phyloP scores from a whole-genome alignment of 2,329 filamentous ascomycete species.

The Fusarium veterinarium region DNA sequence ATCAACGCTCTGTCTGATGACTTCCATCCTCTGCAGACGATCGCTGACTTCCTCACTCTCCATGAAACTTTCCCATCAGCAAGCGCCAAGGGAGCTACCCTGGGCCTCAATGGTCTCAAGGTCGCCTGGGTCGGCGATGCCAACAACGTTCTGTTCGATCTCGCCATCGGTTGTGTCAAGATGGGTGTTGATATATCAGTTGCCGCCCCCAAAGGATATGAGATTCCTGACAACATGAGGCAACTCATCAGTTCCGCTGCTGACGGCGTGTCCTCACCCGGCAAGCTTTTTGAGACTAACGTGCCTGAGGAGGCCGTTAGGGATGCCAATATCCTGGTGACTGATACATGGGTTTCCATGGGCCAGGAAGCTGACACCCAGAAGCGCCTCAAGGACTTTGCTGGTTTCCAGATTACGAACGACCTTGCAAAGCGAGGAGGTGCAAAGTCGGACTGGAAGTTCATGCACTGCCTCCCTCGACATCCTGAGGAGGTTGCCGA shows the following conservation, averaged over 20 bases:
- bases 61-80: constrained; percentile 76
- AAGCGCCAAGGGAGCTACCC: constrained; percentile 51
- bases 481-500: constrained; percentile 94
- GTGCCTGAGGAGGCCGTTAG: constrained; percentile 87
- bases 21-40: constrained; percentile 92
- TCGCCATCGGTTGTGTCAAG: constrained; percentile 89
- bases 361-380: constrained; percentile 89
- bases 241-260: constrained; percentile 75
- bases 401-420: constrained; percentile 90
- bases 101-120: constrained; percentile 85
- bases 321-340: constrained; percentile 89
- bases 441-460: constrained; percentile 91
- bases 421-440: constrained; percentile 86
- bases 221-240: constrained; percentile 81
- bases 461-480: constrained; percentile 97
- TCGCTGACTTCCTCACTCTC: constrained; percentile 94
- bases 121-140: constrained; percentile 96
- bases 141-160: constrained; percentile 96
- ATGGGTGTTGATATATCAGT: constrained; percentile 88
- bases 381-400: constrained; percentile 82
- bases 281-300: constrained; percentile 78
- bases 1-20: constrained; percentile 91
- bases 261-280: constrained; percentile 66
- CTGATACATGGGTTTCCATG: constrained; percentile 99
- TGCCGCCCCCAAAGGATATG: constrained; percentile 86